These are phyloP conservation scores for Gastrolobium villosum DNA, from an alignment of 306 rosid species.

Conservation along the genomic window DNA sequence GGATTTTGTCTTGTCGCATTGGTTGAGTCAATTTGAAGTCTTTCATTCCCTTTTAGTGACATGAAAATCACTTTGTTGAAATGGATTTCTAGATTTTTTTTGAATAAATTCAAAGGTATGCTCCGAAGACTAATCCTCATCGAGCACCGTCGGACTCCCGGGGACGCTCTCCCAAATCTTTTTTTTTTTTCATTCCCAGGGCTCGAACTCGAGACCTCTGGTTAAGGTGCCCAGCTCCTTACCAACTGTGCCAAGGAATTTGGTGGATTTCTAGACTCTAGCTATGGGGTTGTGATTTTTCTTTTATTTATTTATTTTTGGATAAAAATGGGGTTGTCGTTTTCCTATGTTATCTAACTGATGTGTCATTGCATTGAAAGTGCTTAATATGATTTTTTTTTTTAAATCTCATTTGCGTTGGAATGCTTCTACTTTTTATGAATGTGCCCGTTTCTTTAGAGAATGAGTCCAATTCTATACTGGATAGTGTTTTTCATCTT, in stretches of 20 bases:
- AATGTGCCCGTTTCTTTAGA: constrained; percentile 28
- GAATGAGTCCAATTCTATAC: constrained; percentile 17
- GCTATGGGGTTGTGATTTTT: neutral
- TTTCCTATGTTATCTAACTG: constrained; percentile 46
- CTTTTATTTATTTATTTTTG: no score
- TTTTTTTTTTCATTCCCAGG: no score
- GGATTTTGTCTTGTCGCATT: constrained; percentile 3
- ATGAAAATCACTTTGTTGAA: constrained; percentile 18
- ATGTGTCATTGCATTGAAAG: constrained; percentile 54
- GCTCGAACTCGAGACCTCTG: no score
- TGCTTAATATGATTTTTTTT: no score
- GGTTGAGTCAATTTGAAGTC: constrained; percentile 48
- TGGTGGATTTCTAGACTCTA: neutral
- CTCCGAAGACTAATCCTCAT: no score
- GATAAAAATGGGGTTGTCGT: constrained; percentile 23
- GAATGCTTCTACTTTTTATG: constrained; percentile 18
- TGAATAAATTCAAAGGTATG: no score
- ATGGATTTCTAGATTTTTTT: neutral
- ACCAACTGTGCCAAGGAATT: no score
- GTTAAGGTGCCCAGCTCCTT: no score
- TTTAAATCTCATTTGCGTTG: constrained; percentile 37
- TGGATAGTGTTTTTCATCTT: constrained; percentile 15
- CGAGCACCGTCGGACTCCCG: no score
- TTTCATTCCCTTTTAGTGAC: constrained; percentile 15
- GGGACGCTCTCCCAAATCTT: no score